Evolutionary conservation across 257 asterid species (phyloP).

Genomic region (Solanum infundibuliforme): DNA sequence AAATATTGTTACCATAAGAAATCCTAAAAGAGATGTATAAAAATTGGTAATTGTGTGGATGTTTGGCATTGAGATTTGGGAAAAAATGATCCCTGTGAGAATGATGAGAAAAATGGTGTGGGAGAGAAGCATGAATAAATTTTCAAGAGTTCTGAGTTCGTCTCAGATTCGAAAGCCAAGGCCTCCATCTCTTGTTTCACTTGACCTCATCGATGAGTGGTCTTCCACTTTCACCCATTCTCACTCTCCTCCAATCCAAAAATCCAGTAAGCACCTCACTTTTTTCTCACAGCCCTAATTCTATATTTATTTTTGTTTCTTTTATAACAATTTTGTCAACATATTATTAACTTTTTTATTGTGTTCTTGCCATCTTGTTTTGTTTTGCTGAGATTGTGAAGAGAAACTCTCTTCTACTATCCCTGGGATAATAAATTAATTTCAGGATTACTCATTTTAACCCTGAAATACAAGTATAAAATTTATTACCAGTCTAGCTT

Average conservation of each 20-base stretch:
- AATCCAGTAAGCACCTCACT: conserved; percentile 5
- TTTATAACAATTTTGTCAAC: not conserved
- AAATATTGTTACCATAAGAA: not conserved
- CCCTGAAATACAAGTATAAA: not conserved
- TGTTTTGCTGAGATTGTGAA: not conserved
- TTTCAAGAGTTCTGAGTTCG: conserved; percentile 21
- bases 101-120: not conserved
- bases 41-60: too few relatives aligned
- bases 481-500: not conserved
- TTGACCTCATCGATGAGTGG: conserved; percentile 57
- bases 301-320: not conserved
- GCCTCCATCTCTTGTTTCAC: conserved; percentile 56
- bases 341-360: not conserved
- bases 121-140: not conserved
- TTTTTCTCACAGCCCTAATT: not conserved
- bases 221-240: conserved; percentile 14
- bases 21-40: not conserved
- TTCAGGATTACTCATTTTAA: not conserved
- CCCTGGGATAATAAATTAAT: not conserved
- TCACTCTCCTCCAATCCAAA: conserved; percentile 7
- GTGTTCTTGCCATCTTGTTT: not conserved
- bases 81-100: not conserved
- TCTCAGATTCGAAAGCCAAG: conserved; percentile 12
- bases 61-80: not conserved
- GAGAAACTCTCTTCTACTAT: not conserved